Evolutionary conservation across 148 eudicot species (phyloP).

Genomic region (Rhododendron ferrugineum): DNA sequence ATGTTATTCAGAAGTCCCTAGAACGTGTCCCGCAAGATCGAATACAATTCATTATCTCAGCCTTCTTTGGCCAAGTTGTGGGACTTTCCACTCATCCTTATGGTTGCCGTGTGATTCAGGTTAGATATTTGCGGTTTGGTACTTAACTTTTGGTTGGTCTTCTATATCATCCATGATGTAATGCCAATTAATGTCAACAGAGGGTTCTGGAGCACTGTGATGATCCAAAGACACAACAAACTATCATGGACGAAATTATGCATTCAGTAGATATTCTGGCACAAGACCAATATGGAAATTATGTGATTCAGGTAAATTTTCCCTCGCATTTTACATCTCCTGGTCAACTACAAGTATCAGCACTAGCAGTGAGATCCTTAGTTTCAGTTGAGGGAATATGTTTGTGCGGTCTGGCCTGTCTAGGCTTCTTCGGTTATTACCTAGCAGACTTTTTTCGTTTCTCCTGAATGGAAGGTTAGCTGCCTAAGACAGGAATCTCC

Average conservation of each 20-base stretch:
- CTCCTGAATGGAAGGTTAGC: neutral
- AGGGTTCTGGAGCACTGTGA: constrained; percentile 62
- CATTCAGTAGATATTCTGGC: constrained; percentile 45
- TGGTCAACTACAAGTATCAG: neutral
- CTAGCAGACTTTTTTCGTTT: neutral
- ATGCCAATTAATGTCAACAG: constrained; percentile 23
- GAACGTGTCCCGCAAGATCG: constrained; percentile 54
- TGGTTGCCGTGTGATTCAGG: constrained; percentile 82
- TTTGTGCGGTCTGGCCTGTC: neutral
- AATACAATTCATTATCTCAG: constrained; percentile 46
- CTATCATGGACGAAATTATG: constrained; percentile 58
- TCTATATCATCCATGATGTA: neutral
- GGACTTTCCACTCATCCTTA: constrained; percentile 63
- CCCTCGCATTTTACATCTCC: neutral
- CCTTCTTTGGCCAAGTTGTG: constrained; percentile 58
- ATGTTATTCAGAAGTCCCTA: constrained; percentile 75
- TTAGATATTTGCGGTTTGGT: neutral
- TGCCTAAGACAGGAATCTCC: neutral
- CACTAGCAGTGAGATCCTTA: neutral
- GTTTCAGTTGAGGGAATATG: neutral
- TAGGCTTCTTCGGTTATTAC: neutral
- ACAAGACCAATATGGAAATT: constrained; percentile 66
- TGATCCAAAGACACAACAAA: constrained; percentile 38
- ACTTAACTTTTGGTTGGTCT: neutral
- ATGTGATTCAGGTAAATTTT: constrained; percentile 58